These are phyloP conservation scores for Trifolium pratense DNA, from an alignment of 306 rosid species.

Conservation along the genomic window DNA sequence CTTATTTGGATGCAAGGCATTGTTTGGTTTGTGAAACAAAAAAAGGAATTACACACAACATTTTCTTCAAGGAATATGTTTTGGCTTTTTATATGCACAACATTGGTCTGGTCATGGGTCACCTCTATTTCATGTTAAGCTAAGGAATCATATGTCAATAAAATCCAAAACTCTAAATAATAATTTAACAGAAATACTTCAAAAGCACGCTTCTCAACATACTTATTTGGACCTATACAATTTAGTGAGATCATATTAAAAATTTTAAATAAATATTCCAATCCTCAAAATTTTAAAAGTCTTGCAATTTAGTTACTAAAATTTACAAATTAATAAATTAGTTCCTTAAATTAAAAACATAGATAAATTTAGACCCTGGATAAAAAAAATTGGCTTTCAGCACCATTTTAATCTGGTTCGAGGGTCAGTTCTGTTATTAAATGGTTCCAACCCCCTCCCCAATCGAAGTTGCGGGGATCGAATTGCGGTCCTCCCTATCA, in stretches of 20 bases:
- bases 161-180: conserved; percentile 33
- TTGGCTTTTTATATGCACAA: conserved; percentile 39
- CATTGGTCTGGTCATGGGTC: conserved; percentile 36
- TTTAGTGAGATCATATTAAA: not conserved
- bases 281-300: too few relatives aligned
- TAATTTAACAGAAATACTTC: not conserved
- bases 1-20: conserved; percentile 33
- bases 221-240: not conserved
- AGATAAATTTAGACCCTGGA: too few relatives aligned
- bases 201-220: not conserved
- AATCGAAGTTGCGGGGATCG: too few relatives aligned
- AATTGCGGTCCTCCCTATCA: too few relatives aligned
- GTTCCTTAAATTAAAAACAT: too few relatives aligned
- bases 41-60: conserved; percentile 16
- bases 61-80: conserved; percentile 39
- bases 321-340: too few relatives aligned
- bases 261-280: too few relatives aligned
- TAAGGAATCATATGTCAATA: conserved; percentile 34
- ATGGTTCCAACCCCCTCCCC: too few relatives aligned
- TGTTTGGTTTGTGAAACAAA: conserved; percentile 8
- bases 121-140: conserved; percentile 27
- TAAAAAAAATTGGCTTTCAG: too few relatives aligned
- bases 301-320: too few relatives aligned
- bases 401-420: too few relatives aligned
- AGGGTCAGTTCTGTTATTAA: too few relatives aligned